A percentile compares a stretch with the other conserved stretches of the same genome.
Conservation (phyloP, 176 grass and related monocot genomes). For the Carex littledalei region DNA sequence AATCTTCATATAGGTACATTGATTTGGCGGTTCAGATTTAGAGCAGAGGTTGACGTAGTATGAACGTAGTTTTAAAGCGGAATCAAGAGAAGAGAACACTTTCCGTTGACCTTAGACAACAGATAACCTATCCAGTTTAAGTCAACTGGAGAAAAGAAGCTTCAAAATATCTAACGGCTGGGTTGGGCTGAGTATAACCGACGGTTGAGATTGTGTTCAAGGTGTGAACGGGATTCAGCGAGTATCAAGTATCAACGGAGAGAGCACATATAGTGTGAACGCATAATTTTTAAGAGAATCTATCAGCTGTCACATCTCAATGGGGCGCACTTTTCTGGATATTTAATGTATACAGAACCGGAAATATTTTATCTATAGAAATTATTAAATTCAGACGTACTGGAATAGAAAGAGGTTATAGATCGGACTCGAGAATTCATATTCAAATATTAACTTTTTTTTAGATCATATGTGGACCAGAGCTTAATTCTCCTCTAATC, state of each 20-base stretch:
- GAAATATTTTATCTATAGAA: too few relatives aligned
- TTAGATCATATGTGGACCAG: too few relatives aligned
- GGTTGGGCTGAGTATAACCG: neutral
- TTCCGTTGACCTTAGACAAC: neutral
- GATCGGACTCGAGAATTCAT: too few relatives aligned
- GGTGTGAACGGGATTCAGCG: neutral
- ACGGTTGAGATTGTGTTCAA: neutral
- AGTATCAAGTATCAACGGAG: slow-evolving; percentile 20
- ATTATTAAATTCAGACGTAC: too few relatives aligned
- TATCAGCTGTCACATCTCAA: neutral
- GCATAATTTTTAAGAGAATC: neutral
- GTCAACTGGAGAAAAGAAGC: neutral
- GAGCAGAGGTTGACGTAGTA: neutral
- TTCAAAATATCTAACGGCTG: neutral
- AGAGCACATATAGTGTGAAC: neutral
- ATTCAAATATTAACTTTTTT: too few relatives aligned
- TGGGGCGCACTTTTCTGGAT: too few relatives aligned
- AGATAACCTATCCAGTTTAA: neutral
- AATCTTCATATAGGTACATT: neutral
- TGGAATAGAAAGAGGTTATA: too few relatives aligned
- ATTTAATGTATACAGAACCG: too few relatives aligned
- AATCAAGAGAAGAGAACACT: neutral
- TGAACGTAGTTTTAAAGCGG: slow-evolving; percentile 1
- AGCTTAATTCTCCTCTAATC: too few relatives aligned
- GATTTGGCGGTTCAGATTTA: neutral